phyloP scores from a whole-genome alignment of 148 eudicot species.

The Simmondsia chinensis region DNA sequence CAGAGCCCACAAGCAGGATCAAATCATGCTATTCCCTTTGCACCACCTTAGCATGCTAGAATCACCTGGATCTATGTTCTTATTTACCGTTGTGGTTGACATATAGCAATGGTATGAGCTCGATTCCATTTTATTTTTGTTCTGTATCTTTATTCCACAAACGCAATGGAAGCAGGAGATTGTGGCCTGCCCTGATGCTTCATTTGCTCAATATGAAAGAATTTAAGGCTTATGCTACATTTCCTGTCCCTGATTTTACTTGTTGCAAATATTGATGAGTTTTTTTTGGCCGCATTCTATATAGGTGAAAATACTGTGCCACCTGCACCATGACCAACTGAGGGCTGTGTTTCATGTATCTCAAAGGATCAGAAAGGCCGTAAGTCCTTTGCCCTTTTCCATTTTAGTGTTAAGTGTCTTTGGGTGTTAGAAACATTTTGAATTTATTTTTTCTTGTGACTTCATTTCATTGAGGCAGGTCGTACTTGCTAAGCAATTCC shows the following conservation, averaged over 20 bases:
- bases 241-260: background rate
- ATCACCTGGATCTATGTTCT: too few relatives aligned
- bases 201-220: too few relatives aligned
- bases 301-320: slow-evolving; percentile 83
- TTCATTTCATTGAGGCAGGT: slow-evolving; percentile 33
- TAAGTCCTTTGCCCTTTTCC: slow-evolving; percentile 25
- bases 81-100: too few relatives aligned
- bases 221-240: background rate
- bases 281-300: slow-evolving; percentile 13
- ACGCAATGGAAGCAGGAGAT: too few relatives aligned
- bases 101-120: too few relatives aligned
- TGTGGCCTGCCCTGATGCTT: too few relatives aligned
- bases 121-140: too few relatives aligned
- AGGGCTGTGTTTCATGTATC: slow-evolving; percentile 89
- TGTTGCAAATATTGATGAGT: background rate
- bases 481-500: slow-evolving; percentile 57
- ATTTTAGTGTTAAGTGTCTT: background rate
- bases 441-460: background rate
- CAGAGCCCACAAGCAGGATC: too few relatives aligned
- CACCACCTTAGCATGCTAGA: too few relatives aligned
- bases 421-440: background rate
- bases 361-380: slow-evolving; percentile 72
- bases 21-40: too few relatives aligned
- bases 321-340: slow-evolving; percentile 94
- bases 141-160: too few relatives aligned